Evolutionary conservation across 768 basidiomycete species (phyloP).

Genomic region (Cyclocybe cylindracea): DNA sequence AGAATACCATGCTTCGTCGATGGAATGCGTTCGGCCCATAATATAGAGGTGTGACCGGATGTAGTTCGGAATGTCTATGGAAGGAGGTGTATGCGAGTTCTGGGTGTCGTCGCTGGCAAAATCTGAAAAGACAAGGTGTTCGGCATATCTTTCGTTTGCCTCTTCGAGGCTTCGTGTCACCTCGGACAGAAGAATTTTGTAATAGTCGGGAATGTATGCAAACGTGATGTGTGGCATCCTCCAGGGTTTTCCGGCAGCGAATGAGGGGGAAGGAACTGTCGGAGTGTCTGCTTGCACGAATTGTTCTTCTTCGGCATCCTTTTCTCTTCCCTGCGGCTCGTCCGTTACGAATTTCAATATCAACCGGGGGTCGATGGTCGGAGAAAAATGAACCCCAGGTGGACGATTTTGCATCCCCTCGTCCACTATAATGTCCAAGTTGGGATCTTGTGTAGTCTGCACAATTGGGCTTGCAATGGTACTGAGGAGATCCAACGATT

Average conservation of each 20-base stretch:
- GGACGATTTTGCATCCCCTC: too few species aligned
- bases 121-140: not conserved
- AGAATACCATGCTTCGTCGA: conserved; percentile 42
- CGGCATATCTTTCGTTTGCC: not conserved
- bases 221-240: not conserved
- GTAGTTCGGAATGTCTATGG: conserved; percentile 3
- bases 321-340: too few species aligned
- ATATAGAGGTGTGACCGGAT: conserved; percentile 15
- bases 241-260: conserved; percentile 24
- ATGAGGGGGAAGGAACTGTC: conserved; percentile 8
- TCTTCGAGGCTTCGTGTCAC: too few species aligned
- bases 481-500: too few species aligned
- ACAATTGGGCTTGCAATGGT: too few species aligned
- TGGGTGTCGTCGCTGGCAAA: conserved; percentile 2
- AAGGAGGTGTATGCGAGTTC: conserved; percentile 11
- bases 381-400: too few species aligned
- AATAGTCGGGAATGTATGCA: not conserved
- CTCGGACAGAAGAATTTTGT: too few species aligned
- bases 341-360: too few species aligned
- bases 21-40: conserved; percentile 19
- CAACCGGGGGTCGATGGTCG: too few species aligned
- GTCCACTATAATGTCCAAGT: too few species aligned
- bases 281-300: not conserved
- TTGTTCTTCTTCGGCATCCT: not conserved
- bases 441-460: too few species aligned